These are phyloP conservation scores for Telfairia occidentalis DNA, from an alignment of 331 rosid genomes.

Conservation along the genomic window DNA sequence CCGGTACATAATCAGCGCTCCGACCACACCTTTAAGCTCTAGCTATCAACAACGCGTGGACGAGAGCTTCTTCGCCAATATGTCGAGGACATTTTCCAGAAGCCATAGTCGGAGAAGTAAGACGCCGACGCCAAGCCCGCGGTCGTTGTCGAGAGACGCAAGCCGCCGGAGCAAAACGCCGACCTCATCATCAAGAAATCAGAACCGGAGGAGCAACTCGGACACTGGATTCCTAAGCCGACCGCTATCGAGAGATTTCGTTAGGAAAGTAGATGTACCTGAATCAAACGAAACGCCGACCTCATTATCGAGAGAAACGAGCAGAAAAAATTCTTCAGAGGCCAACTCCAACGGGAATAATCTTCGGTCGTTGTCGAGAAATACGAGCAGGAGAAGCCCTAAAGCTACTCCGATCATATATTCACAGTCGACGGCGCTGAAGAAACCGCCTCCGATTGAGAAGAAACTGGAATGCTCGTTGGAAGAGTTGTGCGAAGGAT, in stretches of 20 bases:
- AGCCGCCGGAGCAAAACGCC: constrained; percentile 22
- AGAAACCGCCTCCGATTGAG: constrained; percentile 54
- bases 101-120: constrained; percentile 46
- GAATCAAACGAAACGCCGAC: constrained; percentile 7
- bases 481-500: constrained; percentile 62
- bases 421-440: constrained; percentile 57
- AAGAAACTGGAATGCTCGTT: constrained; percentile 58
- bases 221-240: neutral
- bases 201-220: neutral
- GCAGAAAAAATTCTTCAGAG: neutral
- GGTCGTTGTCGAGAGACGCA: neutral
- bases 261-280: neutral
- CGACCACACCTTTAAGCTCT: constrained; percentile 15
- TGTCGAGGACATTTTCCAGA: constrained; percentile 22
- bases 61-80: constrained; percentile 22
- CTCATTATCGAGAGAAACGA: neutral
- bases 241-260: neutral
- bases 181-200: neutral
- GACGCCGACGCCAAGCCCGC: constrained; percentile 47
- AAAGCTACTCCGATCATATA: constrained; percentile 58
- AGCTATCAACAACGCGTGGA: constrained; percentile 28
- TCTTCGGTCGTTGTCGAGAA: neutral
- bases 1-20: constrained; percentile 17
- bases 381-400: constrained; percentile 25
- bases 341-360: neutral